Conservation (phyloP, 1,284 basidiomycete genomes). For the Cryptococcus sp. region DNA sequence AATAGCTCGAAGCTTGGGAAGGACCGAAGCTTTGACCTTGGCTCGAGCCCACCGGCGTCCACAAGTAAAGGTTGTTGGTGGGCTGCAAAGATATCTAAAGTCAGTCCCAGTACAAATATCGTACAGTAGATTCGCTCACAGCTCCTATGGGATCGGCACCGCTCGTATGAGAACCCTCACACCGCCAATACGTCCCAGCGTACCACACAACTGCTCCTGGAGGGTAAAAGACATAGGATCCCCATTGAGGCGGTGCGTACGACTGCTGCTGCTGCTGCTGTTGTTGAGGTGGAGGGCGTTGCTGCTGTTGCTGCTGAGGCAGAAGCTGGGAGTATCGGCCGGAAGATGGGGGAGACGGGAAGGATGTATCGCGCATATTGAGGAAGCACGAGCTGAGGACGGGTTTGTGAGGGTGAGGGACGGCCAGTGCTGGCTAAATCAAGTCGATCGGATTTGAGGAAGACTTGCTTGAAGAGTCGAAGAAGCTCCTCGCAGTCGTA, state of each 20-base stretch:
- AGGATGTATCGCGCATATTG: too few species aligned
- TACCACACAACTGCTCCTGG: conserved; percentile 38
- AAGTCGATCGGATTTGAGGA: too few species aligned
- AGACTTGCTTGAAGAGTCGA: too few species aligned
- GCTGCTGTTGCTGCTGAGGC: not conserved
- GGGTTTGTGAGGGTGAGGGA: too few species aligned
- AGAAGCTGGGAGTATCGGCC: too few species aligned
- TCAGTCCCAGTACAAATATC: not conserved
- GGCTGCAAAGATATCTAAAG: conserved; percentile 26
- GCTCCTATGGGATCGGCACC: conserved; percentile 21
- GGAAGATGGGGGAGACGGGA: too few species aligned
- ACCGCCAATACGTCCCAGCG: conserved; percentile 41
- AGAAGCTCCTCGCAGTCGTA: too few species aligned
- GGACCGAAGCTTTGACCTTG: conserved; percentile 2
- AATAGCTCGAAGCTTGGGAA: not conserved
- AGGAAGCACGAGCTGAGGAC: too few species aligned
- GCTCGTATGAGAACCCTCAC: conserved; percentile 38
- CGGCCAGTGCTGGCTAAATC: too few species aligned
- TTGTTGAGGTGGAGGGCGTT: not conserved
- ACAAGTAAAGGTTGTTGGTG: conserved; percentile 35
- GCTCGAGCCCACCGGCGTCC: conserved; percentile 39
- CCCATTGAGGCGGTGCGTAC: conserved; percentile 22
- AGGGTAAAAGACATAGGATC: conserved; percentile 27
- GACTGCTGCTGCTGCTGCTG: not conserved
- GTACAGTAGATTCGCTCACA: conserved; percentile 25